Percentiles rank a stretch among this genome's conserved stretches.
phyloP scores from a whole-genome alignment of 495 filamentous ascomycete genomes.

The Aspergillus taichungensis region DNA sequence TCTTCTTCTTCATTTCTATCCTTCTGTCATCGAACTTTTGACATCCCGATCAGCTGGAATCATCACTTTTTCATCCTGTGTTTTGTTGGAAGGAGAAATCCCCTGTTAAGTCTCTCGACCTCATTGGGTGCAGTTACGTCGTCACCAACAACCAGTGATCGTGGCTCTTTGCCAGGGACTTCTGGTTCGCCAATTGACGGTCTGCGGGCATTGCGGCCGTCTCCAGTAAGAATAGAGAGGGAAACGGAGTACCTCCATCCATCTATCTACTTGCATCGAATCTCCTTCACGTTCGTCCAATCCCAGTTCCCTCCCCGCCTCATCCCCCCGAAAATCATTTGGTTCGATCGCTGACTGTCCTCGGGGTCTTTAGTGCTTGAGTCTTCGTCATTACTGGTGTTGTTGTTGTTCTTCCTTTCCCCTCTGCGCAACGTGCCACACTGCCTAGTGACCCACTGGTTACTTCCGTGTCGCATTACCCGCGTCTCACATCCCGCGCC shows the following conservation, averaged over 20 bases:
- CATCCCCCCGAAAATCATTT: conserved; percentile 18
- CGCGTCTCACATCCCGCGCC: conserved; percentile 25
- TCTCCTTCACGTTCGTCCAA: conserved; percentile 4
- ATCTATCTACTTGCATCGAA: conserved; percentile 12
- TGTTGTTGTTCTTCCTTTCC: conserved; percentile 7
- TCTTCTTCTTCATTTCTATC: conserved; percentile 1
- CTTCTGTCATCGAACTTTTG: conserved; percentile 3
- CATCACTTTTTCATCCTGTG: not conserved
- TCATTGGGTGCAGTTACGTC: conserved; percentile 8
- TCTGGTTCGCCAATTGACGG: conserved; percentile 41
- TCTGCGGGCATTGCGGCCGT: conserved; percentile 25
- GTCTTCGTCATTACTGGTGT: not conserved
- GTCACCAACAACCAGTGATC: conserved; percentile 16
- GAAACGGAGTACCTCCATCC: conserved; percentile 1
- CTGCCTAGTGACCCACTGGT: conserved; percentile 28
- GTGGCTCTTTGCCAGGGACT: conserved; percentile 20
- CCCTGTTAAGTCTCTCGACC: conserved; percentile 2
- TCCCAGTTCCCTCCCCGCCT: conserved; percentile 14
- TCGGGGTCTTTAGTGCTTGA: too few species aligned
- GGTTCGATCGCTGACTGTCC: conserved; percentile 6
- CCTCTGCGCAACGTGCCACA: conserved; percentile 29
- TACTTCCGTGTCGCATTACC: conserved; percentile 20
- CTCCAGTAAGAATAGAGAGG: conserved; percentile 12
- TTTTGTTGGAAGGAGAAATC: conserved; percentile 6
- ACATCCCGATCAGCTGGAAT: conserved; percentile 1